Evolutionary conservation across 2,329 filamentous ascomycete species (phyloP).

Genomic region (Fusarium sp.): DNA sequence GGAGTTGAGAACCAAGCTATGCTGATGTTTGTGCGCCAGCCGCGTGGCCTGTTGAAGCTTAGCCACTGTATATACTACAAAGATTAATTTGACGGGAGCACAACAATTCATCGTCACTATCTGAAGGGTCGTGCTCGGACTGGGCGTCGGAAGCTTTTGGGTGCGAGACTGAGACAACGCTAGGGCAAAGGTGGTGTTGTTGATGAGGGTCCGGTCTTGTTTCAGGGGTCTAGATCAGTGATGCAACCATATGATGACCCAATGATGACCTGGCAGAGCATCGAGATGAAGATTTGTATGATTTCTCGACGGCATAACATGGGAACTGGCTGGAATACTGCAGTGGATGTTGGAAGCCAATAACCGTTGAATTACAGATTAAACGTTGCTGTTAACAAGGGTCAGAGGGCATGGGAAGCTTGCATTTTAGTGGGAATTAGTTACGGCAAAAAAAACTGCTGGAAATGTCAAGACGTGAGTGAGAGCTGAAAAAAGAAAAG

Average conservation of each 20-base stretch:
- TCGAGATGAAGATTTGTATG: conserved; percentile 10
- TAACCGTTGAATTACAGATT: neutral
- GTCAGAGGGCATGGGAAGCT: conserved; percentile 1
- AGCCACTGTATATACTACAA: neutral
- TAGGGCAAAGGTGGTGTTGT: conserved; percentile 15
- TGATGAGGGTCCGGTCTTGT: conserved; percentile 9
- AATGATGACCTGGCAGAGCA: conserved; percentile 17
- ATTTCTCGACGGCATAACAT: conserved; percentile 3
- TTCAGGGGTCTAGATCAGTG: conserved; percentile 16
- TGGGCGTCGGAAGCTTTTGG: conserved; percentile 5
- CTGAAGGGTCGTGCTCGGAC: neutral
- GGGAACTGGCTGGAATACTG: conserved; percentile 11
- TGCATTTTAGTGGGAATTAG: neutral
- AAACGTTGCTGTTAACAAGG: neutral
- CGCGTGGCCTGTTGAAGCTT: conserved; percentile 14
- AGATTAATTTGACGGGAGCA: neutral
- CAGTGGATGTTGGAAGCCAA: neutral
- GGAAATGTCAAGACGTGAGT: neutral
- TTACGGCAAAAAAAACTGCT: neutral
- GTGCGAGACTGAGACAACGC: conserved; percentile 25
- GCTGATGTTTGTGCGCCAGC: conserved; percentile 14
- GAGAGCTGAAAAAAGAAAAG: conserved; percentile 7
- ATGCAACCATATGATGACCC: conserved; percentile 20
- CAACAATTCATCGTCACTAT: neutral
- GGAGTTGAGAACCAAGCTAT: conserved; percentile 1